phyloP scores from a whole-genome alignment of 768 basidiomycete genomes.

The Lentinula sp. region DNA sequence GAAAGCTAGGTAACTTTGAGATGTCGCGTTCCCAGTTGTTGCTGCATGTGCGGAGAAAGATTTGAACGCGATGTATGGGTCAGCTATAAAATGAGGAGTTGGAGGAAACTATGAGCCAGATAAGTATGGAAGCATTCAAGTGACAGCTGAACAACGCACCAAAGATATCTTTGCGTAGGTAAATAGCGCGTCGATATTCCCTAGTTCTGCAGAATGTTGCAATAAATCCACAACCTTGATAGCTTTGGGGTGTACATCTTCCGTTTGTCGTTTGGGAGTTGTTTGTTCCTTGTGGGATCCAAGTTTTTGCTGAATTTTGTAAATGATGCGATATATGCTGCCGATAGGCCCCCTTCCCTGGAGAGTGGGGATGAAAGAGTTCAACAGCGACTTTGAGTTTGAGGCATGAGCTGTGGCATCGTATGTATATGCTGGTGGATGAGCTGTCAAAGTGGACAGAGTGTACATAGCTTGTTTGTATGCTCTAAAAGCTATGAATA shows the following conservation, averaged over 20 bases:
- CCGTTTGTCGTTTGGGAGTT: constrained; percentile 46
- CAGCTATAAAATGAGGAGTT: constrained; percentile 53
- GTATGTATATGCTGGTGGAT: constrained; percentile 49
- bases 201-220: constrained; percentile 76
- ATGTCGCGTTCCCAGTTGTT: constrained; percentile 75
- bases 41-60: constrained; percentile 59
- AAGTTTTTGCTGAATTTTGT: constrained; percentile 60
- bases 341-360: constrained; percentile 78
- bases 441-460: constrained; percentile 56
- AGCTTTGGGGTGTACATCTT: constrained; percentile 64
- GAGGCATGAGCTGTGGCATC: constrained; percentile 41
- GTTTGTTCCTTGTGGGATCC: constrained; percentile 29
- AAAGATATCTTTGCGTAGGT: constrained; percentile 61
- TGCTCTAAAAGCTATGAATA: constrained; percentile 53
- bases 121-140: background rate
- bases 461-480: constrained; percentile 73
- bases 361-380: constrained; percentile 60
- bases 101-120: constrained; percentile 56
- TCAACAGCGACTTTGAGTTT: constrained; percentile 49
- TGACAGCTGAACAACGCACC: constrained; percentile 31
- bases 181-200: constrained; percentile 68
- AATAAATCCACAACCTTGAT: constrained; percentile 79
- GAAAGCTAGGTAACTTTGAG: constrained; percentile 83
- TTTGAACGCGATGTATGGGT: constrained; percentile 59
- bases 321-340: constrained; percentile 58